Conservation (phyloP, 305 asterid species). For the Plantago lanceolata region DNA sequence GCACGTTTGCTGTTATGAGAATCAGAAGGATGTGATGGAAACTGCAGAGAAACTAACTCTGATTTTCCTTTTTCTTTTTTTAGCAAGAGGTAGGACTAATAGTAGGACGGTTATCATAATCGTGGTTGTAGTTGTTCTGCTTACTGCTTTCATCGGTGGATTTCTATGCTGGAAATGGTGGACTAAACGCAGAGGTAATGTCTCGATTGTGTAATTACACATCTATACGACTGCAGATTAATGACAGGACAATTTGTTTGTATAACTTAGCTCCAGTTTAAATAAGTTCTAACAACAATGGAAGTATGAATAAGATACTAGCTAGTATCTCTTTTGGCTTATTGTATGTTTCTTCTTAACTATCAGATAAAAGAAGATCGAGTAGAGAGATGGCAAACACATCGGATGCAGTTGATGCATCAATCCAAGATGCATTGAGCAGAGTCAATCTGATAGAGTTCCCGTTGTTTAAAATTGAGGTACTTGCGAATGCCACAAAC, state of each 20-base stretch:
- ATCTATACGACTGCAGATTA: no score
- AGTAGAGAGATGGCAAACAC: background rate
- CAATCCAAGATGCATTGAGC: conserved; percentile 26
- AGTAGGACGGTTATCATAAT: conserved; percentile 23
- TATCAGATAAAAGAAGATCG: conserved; percentile 23
- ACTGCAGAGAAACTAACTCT: background rate
- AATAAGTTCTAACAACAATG: no score
- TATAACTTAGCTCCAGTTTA: background rate
- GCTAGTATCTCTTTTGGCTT: conserved; percentile 12
- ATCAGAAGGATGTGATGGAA: background rate
- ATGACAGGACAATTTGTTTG: background rate
- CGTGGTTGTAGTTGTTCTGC: conserved; percentile 26
- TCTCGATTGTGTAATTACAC: background rate
- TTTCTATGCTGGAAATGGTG: conserved; percentile 39
- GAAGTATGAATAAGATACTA: background rate
- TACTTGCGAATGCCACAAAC: conserved; percentile 43
- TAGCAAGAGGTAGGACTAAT: conserved; percentile 29
- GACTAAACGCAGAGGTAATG: conserved; percentile 38
- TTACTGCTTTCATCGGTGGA: conserved; percentile 19
- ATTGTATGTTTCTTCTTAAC: background rate
- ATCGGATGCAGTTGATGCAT: conserved; percentile 18
- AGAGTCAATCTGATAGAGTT: conserved; percentile 42
- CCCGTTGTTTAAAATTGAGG: conserved; percentile 36
- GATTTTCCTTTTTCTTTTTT: background rate
- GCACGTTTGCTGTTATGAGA: background rate